Evolutionary conservation across 2,329 filamentous ascomycete genomes (phyloP).

Genomic region (Calonectria montana): DNA sequence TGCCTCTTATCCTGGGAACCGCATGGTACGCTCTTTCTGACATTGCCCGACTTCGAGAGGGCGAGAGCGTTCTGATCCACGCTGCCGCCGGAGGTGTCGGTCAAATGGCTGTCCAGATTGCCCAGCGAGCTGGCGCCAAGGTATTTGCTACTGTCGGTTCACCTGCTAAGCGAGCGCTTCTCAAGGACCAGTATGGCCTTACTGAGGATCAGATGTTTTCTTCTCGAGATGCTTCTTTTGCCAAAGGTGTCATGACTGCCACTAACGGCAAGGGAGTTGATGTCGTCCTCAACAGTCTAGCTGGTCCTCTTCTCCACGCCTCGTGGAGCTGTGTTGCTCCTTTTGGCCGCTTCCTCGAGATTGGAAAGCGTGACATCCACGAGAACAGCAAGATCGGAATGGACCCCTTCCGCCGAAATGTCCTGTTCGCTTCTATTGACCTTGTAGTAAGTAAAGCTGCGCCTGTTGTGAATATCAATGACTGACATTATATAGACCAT

Average conservation of each 20-base stretch:
- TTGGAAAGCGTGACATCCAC: slow-evolving; percentile 47
- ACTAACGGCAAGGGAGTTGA: slow-evolving; percentile 46
- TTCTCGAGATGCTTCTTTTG: slow-evolving; percentile 43
- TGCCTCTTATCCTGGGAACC: slow-evolving; percentile 16
- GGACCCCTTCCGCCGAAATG: slow-evolving; percentile 47
- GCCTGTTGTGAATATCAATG: neutral
- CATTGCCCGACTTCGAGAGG: slow-evolving; percentile 11
- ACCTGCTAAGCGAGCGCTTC: slow-evolving; percentile 13
- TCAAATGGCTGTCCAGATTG: slow-evolving; percentile 43
- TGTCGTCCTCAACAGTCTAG: slow-evolving; percentile 45
- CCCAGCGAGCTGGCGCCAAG: slow-evolving; percentile 33
- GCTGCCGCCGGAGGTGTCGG: slow-evolving; percentile 37
- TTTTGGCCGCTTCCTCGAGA: slow-evolving; percentile 26
- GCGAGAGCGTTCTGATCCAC: slow-evolving; percentile 46
- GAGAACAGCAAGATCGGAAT: slow-evolving; percentile 48
- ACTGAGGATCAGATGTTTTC: slow-evolving; percentile 46
- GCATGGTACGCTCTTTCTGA: slow-evolving; percentile 20
- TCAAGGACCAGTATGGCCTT: slow-evolving; percentile 42
- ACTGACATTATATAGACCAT: slow-evolving; percentile 9
- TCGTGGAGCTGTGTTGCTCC: slow-evolving; percentile 46
- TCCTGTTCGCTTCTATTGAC: slow-evolving; percentile 55
- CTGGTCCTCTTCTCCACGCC: slow-evolving; percentile 42
- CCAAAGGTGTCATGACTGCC: slow-evolving; percentile 36
- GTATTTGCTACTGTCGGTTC: slow-evolving; percentile 47
- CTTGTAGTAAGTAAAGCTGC: slow-evolving; percentile 35